Percentiles rank a stretch among this genome's conserved stretches.
Conservation (phyloP, 345 rosid genomes). For the Eucalyptus guilfoylei region DNA sequence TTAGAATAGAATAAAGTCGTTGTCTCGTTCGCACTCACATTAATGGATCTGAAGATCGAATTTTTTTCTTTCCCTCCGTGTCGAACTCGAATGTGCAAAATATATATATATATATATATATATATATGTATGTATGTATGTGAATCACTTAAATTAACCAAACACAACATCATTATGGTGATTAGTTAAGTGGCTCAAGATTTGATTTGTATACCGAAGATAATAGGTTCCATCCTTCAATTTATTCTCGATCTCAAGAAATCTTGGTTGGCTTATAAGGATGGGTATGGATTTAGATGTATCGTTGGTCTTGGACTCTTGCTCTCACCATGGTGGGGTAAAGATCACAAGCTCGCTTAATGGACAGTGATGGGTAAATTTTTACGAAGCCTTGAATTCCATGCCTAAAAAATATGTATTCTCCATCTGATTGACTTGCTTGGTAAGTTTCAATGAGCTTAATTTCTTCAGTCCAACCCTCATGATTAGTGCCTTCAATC, state of each 20-base stretch:
- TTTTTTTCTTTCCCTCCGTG: background rate
- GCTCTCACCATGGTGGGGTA: background rate
- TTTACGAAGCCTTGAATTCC: background rate
- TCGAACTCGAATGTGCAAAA: background rate
- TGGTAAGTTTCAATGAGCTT: background rate
- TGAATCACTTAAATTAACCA: background rate
- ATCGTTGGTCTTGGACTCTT: background rate
- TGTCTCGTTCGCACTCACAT: background rate
- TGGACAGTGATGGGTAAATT: background rate
- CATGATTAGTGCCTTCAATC: background rate
- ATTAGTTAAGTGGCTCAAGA: accelerated
- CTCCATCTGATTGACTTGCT: background rate
- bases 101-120: too few species aligned
- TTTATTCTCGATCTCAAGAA: background rate
- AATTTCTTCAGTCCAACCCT: background rate
- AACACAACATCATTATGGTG: accelerated
- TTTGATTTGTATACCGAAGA: background rate
- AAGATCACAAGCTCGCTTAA: background rate
- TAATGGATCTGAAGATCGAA: background rate
- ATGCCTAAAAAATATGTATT: background rate
- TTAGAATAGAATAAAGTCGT: background rate
- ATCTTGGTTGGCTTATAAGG: background rate
- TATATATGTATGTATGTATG: too few species aligned
- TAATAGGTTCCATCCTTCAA: background rate
- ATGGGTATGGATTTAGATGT: background rate